A percentile compares a stretch with the other conserved stretches of the same genome.
Evolutionary conservation across 2,329 filamentous ascomycete genomes (phyloP).

Genomic region (Alternaria sp.): DNA sequence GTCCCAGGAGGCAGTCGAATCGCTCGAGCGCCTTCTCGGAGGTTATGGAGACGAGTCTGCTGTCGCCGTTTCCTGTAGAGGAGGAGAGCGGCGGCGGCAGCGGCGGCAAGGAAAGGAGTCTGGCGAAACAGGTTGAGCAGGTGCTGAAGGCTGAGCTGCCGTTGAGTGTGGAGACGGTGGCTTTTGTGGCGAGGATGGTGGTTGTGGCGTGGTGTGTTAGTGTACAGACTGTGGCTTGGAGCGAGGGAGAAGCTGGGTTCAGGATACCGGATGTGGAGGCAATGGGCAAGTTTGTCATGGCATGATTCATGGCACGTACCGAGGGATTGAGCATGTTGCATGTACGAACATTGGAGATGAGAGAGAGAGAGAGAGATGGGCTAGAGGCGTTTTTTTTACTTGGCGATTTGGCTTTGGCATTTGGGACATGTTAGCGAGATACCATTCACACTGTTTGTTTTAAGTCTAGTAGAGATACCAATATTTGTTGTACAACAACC

Average conservation of each 20-base stretch:
- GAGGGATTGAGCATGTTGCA: too few relatives aligned
- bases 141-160: conserved; percentile 40
- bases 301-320: background rate
- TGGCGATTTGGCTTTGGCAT: background rate
- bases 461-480: background rate
- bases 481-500: background rate
- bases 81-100: background rate
- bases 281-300: conserved; percentile 19
- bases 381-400: background rate
- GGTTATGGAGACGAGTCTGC: conserved; percentile 1
- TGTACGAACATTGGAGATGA: background rate
- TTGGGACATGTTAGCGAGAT: background rate
- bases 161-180: conserved; percentile 33
- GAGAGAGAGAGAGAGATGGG: background rate
- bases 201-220: conserved; percentile 46
- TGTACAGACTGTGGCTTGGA: conserved; percentile 38
- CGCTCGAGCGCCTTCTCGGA: conserved; percentile 12
- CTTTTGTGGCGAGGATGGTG: conserved; percentile 37
- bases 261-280: conserved; percentile 17
- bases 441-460: background rate
- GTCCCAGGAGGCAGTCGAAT: conserved; percentile 3
- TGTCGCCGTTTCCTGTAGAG: background rate
- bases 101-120: conserved; percentile 5
- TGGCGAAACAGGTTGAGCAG: conserved; percentile 35
- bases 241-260: conserved; percentile 27